Conservation (phyloP, 768 basidiomycete genomes). For the Pleurotus cornucopiae region DNA sequence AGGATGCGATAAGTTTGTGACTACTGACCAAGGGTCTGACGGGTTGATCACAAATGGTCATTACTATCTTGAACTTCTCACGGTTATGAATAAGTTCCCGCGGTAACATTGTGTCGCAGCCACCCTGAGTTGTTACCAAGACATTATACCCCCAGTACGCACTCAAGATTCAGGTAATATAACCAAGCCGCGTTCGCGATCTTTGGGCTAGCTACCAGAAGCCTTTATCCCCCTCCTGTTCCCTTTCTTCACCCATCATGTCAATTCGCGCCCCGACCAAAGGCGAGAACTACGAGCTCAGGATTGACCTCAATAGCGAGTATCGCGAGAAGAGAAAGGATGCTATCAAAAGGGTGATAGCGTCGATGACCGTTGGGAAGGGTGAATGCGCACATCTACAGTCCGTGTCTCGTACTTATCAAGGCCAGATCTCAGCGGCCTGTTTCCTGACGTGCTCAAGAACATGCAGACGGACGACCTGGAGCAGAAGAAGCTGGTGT, state of each 20-base stretch:
- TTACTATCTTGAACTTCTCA: background rate
- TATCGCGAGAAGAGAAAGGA: slow-evolving; percentile 95
- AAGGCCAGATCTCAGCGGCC: slow-evolving; percentile 77
- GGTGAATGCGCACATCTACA: slow-evolving; percentile 40
- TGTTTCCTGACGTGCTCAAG: slow-evolving; percentile 98
- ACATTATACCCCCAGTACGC: too few species aligned
- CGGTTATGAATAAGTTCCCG: background rate
- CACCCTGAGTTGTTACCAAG: background rate
- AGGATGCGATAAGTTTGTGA: background rate
- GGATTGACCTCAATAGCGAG: slow-evolving; percentile 94
- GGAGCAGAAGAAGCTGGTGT: slow-evolving; percentile 99
- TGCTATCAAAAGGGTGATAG: slow-evolving; percentile 97
- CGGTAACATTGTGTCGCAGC: background rate
- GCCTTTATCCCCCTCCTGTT: background rate
- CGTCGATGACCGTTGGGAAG: slow-evolving; percentile 99
- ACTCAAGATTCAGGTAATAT: too few species aligned
- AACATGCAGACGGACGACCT: slow-evolving; percentile 99
- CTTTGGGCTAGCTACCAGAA: background rate
- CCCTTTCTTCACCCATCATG: slow-evolving; percentile 22
- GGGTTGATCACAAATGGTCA: background rate
- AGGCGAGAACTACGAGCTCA: slow-evolving; percentile 97
- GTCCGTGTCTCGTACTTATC: background rate
- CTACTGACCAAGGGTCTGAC: background rate
- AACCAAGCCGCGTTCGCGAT: background rate
- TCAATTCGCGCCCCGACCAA: slow-evolving; percentile 59